phyloP scores from a whole-genome alignment of 2,329 filamentous ascomycete genomes.

The Botryotinia narcissicola region DNA sequence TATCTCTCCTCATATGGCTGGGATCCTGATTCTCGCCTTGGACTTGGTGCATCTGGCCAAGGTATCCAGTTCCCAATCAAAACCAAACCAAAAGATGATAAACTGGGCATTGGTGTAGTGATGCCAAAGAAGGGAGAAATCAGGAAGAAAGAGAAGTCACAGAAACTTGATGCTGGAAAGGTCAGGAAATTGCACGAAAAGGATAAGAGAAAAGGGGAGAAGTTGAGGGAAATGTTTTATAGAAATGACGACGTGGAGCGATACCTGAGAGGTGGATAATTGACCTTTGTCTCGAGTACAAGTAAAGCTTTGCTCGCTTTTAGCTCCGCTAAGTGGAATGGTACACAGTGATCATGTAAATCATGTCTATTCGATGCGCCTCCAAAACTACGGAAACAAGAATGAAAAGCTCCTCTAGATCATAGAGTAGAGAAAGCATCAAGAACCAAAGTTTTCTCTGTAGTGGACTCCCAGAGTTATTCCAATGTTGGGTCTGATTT shows the following conservation, averaged over 20 bases:
- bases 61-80: conserved; percentile 78
- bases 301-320: neutral
- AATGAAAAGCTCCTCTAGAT: neutral
- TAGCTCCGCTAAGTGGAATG: neutral
- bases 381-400: neutral
- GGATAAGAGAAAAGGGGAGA: conserved; percentile 61
- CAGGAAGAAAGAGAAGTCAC: conserved; percentile 45
- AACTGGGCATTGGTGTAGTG: conserved; percentile 65
- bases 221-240: conserved; percentile 69
- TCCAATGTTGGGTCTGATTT: neutral
- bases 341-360: neutral
- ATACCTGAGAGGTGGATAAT: conserved; percentile 47
- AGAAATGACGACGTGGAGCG: conserved; percentile 70
- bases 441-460: neutral
- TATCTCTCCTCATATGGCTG: conserved; percentile 68
- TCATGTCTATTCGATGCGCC: neutral
- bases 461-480: neutral
- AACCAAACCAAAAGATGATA: conserved; percentile 66
- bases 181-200: conserved; percentile 59
- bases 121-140: conserved; percentile 39
- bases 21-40: conserved; percentile 69
- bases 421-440: neutral
- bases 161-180: conserved; percentile 67
- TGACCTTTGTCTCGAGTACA: neutral
- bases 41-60: conserved; percentile 65